phyloP scores from a whole-genome alignment of 148 eudicot species.

The Pharnaceum exiguum region DNA sequence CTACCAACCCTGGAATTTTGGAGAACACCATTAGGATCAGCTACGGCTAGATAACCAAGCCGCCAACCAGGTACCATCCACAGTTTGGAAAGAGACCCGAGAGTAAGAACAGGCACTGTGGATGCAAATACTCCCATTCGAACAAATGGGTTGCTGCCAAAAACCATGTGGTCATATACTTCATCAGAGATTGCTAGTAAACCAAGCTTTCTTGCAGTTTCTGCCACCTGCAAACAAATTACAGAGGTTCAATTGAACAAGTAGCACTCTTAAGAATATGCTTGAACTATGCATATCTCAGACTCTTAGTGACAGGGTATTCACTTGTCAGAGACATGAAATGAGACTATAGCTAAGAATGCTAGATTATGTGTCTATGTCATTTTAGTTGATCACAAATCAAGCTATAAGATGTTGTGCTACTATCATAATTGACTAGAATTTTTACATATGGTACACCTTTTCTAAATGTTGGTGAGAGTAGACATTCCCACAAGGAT shows the following conservation, averaged over 20 bases:
- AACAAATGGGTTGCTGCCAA: constrained; percentile 68
- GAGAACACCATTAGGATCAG: constrained; percentile 51
- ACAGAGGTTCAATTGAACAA: too few species aligned
- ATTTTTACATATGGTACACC: too few species aligned
- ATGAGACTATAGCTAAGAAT: too few species aligned
- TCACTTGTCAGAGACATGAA: too few species aligned
- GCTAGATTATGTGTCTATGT: too few species aligned
- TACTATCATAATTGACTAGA: too few species aligned
- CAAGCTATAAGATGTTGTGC: too few species aligned
- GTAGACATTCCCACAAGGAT: constrained; percentile 79
- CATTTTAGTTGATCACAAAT: too few species aligned
- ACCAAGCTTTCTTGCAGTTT: constrained; percentile 67
- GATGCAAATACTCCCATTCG: constrained; percentile 74
- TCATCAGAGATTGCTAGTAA: constrained; percentile 68
- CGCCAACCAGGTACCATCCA: constrained; percentile 96
- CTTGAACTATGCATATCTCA: too few species aligned
- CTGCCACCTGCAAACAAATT: constrained; percentile 42
- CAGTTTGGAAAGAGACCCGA: constrained; percentile 74
- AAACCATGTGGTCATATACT: constrained; percentile 61
- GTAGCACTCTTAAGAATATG: too few species aligned
- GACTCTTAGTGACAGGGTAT: too few species aligned
- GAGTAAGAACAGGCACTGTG: constrained; percentile 51
- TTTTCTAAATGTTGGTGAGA: constrained; percentile 42
- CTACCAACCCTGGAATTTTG: constrained; percentile 32
- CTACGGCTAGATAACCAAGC: constrained; percentile 63